These are phyloP conservation scores for Volvariella surrecta DNA, from an alignment of 1,284 basidiomycete species.

Conservation along the genomic window DNA sequence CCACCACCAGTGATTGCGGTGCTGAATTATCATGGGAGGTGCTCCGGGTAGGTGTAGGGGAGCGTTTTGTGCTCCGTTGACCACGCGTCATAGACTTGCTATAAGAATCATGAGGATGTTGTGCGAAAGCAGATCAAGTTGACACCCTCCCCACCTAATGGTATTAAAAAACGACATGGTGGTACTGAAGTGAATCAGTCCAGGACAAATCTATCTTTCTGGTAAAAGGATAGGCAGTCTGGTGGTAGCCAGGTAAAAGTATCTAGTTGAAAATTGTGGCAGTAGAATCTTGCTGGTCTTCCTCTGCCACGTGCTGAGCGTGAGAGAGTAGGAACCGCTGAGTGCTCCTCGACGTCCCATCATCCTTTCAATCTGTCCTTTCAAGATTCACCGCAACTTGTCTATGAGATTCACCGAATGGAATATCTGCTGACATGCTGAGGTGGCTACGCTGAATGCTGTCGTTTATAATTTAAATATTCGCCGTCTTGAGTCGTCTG, in stretches of 20 bases:
- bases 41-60: slow-evolving; percentile 63
- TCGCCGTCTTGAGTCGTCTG: no score
- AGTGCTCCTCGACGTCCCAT: no score
- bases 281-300: background rate
- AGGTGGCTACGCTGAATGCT: no score
- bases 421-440: no score
- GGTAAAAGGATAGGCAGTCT: background rate
- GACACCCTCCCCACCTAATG: slow-evolving; percentile 44
- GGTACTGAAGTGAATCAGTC: slow-evolving; percentile 24
- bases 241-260: background rate
- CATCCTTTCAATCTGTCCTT: no score
- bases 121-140: background rate
- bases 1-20: slow-evolving; percentile 26
- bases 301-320: no score
- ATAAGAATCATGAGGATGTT: slow-evolving; percentile 3
- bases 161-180: slow-evolving; percentile 74
- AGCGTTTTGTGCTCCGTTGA: slow-evolving; percentile 54
- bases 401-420: no score
- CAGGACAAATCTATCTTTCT: slow-evolving; percentile 5
- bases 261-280: background rate
- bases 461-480: no score
- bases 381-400: no score
- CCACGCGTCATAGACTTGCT: slow-evolving; percentile 67
- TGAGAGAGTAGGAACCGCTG: no score
- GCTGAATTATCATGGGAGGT: slow-evolving; percentile 43